phyloP scores from a whole-genome alignment of 2,329 filamentous ascomycete species.

The Ophiostoma sp. region DNA sequence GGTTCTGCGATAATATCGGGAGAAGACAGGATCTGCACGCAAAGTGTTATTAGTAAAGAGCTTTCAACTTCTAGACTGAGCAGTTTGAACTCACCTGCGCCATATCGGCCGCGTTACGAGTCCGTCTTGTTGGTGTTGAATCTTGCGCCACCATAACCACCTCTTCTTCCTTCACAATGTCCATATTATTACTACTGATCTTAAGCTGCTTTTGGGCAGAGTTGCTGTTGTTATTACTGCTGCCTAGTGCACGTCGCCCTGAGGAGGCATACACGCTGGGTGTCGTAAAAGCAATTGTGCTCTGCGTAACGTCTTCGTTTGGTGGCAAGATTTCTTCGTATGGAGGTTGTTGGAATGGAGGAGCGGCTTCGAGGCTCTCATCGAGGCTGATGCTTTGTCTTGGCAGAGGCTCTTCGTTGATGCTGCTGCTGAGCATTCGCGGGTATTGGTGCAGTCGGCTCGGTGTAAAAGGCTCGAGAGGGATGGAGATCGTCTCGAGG shows the following conservation, averaged over 20 bases:
- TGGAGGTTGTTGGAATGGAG: background rate
- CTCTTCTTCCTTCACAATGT: background rate
- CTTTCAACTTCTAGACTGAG: background rate
- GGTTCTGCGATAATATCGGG: conserved; percentile 33
- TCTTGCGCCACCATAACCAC: background rate
- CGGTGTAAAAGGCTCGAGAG: conserved; percentile 38
- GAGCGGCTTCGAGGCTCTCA: background rate
- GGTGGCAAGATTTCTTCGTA: conserved; percentile 30
- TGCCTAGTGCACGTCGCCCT: conserved; percentile 14
- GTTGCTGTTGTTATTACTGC: background rate
- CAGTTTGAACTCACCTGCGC: background rate
- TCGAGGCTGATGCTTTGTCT: background rate
- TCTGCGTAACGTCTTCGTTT: conserved; percentile 38
- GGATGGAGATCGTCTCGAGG: conserved; percentile 35
- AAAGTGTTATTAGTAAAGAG: background rate
- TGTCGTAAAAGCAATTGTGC: conserved; percentile 38
- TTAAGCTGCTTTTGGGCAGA: background rate
- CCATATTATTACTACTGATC: background rate
- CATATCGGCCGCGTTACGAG: background rate
- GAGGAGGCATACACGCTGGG: conserved; percentile 37
- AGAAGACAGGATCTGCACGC: conserved; percentile 31
- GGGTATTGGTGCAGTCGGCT: conserved; percentile 44
- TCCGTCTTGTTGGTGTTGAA: background rate
- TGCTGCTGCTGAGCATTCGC: conserved; percentile 30
- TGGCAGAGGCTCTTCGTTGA: conserved; percentile 8